Conservation (phyloP, 257 asterid species). For the Solanum bukasovii region DNA sequence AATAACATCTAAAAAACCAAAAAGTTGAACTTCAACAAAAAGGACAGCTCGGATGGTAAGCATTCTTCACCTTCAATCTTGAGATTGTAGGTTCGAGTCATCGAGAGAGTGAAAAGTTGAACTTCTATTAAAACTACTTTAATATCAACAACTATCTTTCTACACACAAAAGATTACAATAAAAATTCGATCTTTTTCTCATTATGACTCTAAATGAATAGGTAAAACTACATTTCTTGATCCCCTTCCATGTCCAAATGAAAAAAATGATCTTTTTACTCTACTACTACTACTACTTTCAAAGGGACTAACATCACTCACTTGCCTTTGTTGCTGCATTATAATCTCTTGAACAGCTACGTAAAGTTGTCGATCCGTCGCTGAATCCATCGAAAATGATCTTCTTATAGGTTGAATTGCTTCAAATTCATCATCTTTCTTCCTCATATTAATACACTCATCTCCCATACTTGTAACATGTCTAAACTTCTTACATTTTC, state of each 20-base stretch:
- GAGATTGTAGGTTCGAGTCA: too few species aligned
- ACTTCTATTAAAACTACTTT: neutral
- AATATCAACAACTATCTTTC: neutral
- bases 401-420: slow-evolving; percentile 58
- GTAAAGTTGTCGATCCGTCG: slow-evolving; percentile 49
- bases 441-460: slow-evolving; percentile 58
- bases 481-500: slow-evolving; percentile 19
- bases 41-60: neutral
- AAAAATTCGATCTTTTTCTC: neutral
- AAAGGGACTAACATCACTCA: slow-evolving; percentile 3
- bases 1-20: neutral
- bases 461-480: slow-evolving; percentile 60
- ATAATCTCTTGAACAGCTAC: slow-evolving; percentile 60
- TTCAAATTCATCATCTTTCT: slow-evolving; percentile 42
- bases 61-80: too few species aligned
- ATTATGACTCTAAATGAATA: slow-evolving; percentile 27
- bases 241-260: slow-evolving; percentile 62
- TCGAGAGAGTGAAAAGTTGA: neutral
- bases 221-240: slow-evolving; percentile 75
- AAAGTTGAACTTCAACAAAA: neutral
- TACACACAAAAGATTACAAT: neutral
- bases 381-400: slow-evolving; percentile 91
- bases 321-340: slow-evolving; percentile 17
- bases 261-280: slow-evolving; percentile 62
- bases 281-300: slow-evolving; percentile 25